Percentiles rank a stretch among this genome's conserved stretches.
phyloP scores from a whole-genome alignment of 805 yeast genomes.

The Barnettozyma vustinii region DNA sequence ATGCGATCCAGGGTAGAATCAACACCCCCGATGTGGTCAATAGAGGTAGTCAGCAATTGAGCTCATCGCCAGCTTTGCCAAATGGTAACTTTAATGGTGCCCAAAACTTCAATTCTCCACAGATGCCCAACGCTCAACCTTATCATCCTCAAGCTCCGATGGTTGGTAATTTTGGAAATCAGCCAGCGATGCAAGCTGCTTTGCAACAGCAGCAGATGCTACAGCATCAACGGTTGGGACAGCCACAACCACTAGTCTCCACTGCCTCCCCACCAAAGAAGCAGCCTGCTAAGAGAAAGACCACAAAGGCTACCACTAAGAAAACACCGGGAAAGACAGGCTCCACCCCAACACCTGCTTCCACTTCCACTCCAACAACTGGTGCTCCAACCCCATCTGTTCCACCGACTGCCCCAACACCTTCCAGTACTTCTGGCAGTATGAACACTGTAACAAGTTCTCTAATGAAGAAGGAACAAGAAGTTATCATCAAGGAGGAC shows the following conservation, averaged over 20 bases:
- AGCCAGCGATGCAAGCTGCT: background rate
- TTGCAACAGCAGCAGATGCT: background rate
- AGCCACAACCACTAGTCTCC: background rate
- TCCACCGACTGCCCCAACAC: conserved; percentile 1
- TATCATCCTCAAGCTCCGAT: conserved; percentile 6
- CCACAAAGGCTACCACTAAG: conserved; percentile 12
- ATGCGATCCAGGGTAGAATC: conserved; percentile 3
- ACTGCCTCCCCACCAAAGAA: conserved; percentile 5
- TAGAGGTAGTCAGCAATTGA: background rate
- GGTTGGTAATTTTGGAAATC: conserved; percentile 6
- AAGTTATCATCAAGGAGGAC: conserved; percentile 18
- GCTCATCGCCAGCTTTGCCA: conserved; percentile 9
- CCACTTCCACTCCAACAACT: conserved; percentile 1
- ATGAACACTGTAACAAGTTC: conserved; percentile 5
- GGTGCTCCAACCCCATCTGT: conserved; percentile 3
- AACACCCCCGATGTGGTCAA: conserved; percentile 11
- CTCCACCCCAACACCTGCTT: conserved; percentile 5
- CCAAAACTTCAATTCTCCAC: conserved; percentile 13
- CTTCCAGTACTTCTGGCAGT: conserved; percentile 7
- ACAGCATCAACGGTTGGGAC: conserved; percentile 5
- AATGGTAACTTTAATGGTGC: conserved; percentile 4
- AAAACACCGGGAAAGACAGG: conserved; percentile 12
- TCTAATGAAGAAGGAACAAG: conserved; percentile 24
- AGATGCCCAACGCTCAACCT: conserved; percentile 3
- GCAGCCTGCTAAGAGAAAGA: conserved; percentile 12